These are phyloP conservation scores for Wickerhamiella azyma DNA, from an alignment of 805 yeast genomes.

Conservation along the genomic window DNA sequence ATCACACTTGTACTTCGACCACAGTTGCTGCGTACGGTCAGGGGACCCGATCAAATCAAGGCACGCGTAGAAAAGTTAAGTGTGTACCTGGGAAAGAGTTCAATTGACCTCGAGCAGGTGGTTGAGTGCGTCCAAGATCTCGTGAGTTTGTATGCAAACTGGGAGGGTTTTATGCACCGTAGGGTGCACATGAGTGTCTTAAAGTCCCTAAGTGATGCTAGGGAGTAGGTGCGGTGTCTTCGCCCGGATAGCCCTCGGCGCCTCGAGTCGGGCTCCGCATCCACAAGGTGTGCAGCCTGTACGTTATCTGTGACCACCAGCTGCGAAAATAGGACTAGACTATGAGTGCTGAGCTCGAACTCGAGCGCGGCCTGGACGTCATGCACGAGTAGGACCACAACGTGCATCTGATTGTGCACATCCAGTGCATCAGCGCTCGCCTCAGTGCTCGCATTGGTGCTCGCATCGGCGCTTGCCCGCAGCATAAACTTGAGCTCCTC, in stretches of 20 bases:
- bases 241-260: no score
- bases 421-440: no score
- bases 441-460: no score
- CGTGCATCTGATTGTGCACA: no score
- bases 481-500: neutral
- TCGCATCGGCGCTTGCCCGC: neutral
- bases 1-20: conserved; percentile 48
- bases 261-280: no score
- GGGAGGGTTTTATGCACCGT: conserved; percentile 59
- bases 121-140: conserved; percentile 77
- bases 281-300: no score
- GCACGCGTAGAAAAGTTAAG: conserved; percentile 42
- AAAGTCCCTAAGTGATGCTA: neutral
- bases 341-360: no score
- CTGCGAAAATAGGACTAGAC: no score
- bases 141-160: conserved; percentile 63
- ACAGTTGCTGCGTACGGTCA: conserved; percentile 22
- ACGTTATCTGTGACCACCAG: no score
- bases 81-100: conserved; percentile 58
- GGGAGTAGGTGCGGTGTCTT: no score
- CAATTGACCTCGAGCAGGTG: conserved; percentile 62
- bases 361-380: no score
- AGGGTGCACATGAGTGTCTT: conserved; percentile 2
- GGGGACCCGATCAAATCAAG: conserved; percentile 26
- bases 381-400: no score